Base-by-base conservation (phyloP, 495 filamentous ascomycete species). In the Podospora tetraspora region DNA sequence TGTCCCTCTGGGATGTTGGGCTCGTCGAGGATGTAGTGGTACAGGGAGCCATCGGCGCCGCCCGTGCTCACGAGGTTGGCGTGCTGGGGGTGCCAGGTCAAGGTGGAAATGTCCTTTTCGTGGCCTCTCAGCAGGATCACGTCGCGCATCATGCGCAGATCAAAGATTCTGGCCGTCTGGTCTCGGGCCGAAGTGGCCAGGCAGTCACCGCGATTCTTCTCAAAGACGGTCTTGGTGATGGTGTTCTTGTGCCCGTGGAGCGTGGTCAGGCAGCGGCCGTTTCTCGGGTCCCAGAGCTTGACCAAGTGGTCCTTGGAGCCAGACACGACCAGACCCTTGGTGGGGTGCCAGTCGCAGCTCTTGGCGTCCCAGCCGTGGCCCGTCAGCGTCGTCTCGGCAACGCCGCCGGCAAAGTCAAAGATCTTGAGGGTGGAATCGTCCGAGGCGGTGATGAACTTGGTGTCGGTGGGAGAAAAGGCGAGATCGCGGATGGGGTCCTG, bases 231-330 rank as follows among this genome's bases (percentile, higher is more conserved):
- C 74, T 92, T 92, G 2, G 92, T 92, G 61, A 99, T 92, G 16
- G 92, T 94, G 72, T 97, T 97, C 74, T 99, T 98, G 79, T 98
- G 95, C n/a, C 92, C 94, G 77, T 96, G 93, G 12, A 99, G 86
- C 0, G 94, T 98, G 1, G 93, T 97, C 71, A 99, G 81, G 72
- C 92, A 97, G 21, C 92, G 87, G 11, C 92, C 88, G 10, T 90
- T 96, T 62, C 95, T 85, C 23, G 95, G 95, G 76, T 99, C 95
- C 95, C 95, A 99, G 62, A 99, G 87, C 75, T 98, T 98, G 71
- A 99, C 93, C 57, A 94, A 83, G 79, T 97, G 94, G 73, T 99
- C 95, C 78, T 99, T 99, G 8, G 94, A 97, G 25, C 95, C 95
- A 3, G 95, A 98, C 43, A 97, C 95, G 57, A 99, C 84, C 11